Percentiles rank a stretch among this genome's conserved stretches.
phyloP scores from a whole-genome alignment of 164 flowering plant genomes.

The Chloranthus sessilifolius region DNA sequence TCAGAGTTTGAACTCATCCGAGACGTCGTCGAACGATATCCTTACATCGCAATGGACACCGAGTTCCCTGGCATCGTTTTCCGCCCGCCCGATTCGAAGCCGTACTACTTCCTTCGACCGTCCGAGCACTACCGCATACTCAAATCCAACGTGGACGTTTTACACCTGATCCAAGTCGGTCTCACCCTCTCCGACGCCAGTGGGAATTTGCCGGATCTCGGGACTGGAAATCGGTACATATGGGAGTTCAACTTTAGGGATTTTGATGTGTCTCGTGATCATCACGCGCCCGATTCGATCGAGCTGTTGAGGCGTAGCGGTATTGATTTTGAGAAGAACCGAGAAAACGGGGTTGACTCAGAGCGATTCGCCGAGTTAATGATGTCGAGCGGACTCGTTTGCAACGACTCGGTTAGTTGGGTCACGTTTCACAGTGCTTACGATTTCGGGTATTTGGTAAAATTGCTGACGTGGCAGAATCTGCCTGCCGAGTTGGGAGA shows the following conservation, averaged over 20 bases:
- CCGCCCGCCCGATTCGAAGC: constrained; percentile 11
- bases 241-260: constrained; percentile 63
- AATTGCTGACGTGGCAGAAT: constrained; percentile 23
- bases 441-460: constrained; percentile 57
- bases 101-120: constrained; percentile 8
- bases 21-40: constrained; percentile 16
- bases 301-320: constrained; percentile 40
- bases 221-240: constrained; percentile 23
- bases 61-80: constrained; percentile 32
- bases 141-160: constrained; percentile 39
- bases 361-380: constrained; percentile 40
- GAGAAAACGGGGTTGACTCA: constrained; percentile 34
- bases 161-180: constrained; percentile 51
- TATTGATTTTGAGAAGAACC: constrained; percentile 45
- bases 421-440: constrained; percentile 57
- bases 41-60: constrained; percentile 29
- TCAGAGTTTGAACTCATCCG: constrained; percentile 23
- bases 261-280: constrained; percentile 34
- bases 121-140: constrained; percentile 27
- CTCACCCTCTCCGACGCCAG: constrained; percentile 40
- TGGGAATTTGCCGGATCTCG: constrained; percentile 50
- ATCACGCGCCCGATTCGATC: constrained; percentile 37
- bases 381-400: constrained; percentile 53
- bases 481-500: constrained; percentile 34
- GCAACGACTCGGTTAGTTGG: constrained; percentile 47